Conservation (phyloP, 164 flowering plant genomes). For the Macadamia tetraphylla region DNA sequence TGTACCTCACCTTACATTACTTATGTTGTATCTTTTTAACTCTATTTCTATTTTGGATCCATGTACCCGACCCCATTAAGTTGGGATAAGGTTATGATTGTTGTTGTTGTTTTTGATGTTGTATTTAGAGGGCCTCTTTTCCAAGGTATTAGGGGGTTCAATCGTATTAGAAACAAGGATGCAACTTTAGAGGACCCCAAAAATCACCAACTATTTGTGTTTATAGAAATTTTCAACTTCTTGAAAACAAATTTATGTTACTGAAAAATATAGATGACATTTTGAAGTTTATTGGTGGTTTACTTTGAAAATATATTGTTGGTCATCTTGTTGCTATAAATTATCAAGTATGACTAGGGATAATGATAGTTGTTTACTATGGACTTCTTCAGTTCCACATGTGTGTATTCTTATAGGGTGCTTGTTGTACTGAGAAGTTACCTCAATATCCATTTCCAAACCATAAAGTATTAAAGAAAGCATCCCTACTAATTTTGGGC, state of each 20-base stretch:
- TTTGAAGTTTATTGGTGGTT: constrained; percentile 51
- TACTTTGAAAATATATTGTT: constrained; percentile 27
- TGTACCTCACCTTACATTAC: too few relatives aligned
- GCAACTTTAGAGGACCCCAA: too few relatives aligned
- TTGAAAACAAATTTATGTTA: constrained; percentile 64
- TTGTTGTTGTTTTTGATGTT: too few relatives aligned
- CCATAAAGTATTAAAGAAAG: constrained; percentile 58
- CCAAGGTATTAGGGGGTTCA: too few relatives aligned
- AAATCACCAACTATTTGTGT: too few relatives aligned
- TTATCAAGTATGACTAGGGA: constrained; percentile 73
- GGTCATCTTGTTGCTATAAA: constrained; percentile 39
- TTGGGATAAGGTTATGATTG: too few relatives aligned
- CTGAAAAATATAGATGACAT: constrained; percentile 93
- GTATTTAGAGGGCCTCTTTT: too few relatives aligned
- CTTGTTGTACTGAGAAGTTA: constrained; percentile 51
- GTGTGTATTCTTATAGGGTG: constrained; percentile 88
- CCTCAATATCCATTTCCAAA: constrained; percentile 83
- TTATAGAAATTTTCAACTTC: constrained; percentile 34
- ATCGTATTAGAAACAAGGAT: too few relatives aligned
- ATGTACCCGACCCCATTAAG: too few relatives aligned
- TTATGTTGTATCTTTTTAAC: too few relatives aligned
- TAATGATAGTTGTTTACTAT: constrained; percentile 68
- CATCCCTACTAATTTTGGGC: constrained; percentile 49
- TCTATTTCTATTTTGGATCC: too few relatives aligned
- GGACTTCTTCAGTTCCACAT: constrained; percentile 83